Evolutionary conservation across 331 rosid genomes (phyloP).

Genomic region (Stylosanthes scabra): DNA sequence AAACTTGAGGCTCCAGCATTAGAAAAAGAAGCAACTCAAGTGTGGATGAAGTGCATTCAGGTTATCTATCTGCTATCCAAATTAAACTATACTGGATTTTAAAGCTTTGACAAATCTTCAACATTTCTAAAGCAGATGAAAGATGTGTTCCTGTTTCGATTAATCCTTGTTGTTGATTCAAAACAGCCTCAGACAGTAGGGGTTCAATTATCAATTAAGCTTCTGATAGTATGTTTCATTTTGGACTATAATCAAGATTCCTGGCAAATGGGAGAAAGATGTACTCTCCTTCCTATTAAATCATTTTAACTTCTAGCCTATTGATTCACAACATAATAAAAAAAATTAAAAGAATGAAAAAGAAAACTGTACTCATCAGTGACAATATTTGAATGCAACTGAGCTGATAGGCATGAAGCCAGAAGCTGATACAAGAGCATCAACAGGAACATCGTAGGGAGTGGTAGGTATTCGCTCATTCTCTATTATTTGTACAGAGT

Average conservation of each 20-base stretch:
- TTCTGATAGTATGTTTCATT: background rate
- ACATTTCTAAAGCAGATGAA: background rate
- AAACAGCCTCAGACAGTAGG: background rate
- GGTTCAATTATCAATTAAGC: background rate
- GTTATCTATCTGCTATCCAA: background rate
- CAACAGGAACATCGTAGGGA: conserved; percentile 46
- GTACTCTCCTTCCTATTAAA: background rate
- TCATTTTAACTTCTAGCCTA: background rate
- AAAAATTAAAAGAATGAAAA: background rate
- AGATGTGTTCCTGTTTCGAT: background rate
- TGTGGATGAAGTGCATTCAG: background rate
- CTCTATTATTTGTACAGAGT: conserved; percentile 65
- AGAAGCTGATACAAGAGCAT: conserved; percentile 60
- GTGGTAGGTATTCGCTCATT: conserved; percentile 52
- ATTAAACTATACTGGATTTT: background rate
- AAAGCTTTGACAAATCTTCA: background rate
- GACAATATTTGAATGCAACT: conserved; percentile 51
- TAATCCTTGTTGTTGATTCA: background rate
- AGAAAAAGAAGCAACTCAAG: background rate
- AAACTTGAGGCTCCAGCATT: background rate
- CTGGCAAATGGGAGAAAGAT: background rate
- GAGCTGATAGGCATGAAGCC: conserved; percentile 67
- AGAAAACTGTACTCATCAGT: conserved; percentile 7
- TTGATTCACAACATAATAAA: background rate
- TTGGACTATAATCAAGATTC: background rate